These are phyloP conservation scores for Cynanchum wilfordii DNA, from an alignment of 257 asterid genomes.

Conservation along the genomic window DNA sequence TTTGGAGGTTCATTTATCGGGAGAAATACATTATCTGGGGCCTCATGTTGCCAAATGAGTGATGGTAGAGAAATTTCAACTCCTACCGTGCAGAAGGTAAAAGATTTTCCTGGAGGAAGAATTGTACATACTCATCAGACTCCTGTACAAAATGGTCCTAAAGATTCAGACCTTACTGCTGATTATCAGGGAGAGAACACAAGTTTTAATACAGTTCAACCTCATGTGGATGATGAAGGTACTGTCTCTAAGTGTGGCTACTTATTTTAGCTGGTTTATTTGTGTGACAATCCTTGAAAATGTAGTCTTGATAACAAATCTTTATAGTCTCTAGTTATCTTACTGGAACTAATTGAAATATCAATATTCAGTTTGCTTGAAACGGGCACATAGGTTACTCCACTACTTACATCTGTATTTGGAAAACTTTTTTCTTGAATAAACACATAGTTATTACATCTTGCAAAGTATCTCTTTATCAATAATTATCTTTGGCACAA, in stretches of 20 bases:
- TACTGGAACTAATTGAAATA: neutral
- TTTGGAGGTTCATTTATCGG: conserved; percentile 24
- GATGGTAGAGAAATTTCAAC: conserved; percentile 23
- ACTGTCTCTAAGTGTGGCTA: conserved; percentile 17
- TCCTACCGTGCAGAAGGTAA: conserved; percentile 24
- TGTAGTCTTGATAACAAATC: neutral
- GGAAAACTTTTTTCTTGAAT: neutral
- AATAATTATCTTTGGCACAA: neutral
- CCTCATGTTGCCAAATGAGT: conserved; percentile 15
- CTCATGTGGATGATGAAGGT: conserved; percentile 54
- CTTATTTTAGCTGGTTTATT: neutral
- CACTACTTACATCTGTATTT: neutral
- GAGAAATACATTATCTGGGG: conserved; percentile 25
- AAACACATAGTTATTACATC: neutral
- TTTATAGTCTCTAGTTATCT: neutral
- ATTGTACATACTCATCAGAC: conserved; percentile 24
- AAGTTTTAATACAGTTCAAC: conserved; percentile 26
- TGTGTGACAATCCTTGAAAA: neutral
- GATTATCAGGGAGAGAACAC: conserved; percentile 61
- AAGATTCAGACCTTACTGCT: conserved; percentile 31
- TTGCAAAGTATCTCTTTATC: neutral
- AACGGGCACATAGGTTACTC: neutral
- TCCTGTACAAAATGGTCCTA: conserved; percentile 24
- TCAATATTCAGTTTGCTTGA: neutral
- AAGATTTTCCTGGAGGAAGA: conserved; percentile 25